Evolutionary conservation across 768 basidiomycete species (phyloP).

Genomic region (Mycena rosella): DNA sequence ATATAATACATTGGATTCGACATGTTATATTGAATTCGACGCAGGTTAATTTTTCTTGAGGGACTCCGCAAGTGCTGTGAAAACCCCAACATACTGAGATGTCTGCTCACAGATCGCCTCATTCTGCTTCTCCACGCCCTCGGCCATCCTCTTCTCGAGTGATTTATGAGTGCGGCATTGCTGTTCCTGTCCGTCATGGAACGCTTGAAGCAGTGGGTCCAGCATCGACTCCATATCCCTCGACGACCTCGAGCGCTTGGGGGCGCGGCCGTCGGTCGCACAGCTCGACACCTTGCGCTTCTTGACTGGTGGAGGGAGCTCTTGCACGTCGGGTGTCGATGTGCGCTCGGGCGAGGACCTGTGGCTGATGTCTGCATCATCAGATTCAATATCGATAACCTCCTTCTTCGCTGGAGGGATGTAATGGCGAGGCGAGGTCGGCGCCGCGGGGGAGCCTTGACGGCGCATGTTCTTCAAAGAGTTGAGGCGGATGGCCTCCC

Average conservation of each 20-base stretch:
- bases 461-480: constrained; percentile 1
- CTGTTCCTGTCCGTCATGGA: not conserved
- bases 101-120: not conserved
- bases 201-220: not conserved
- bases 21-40: no score
- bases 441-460: constrained; percentile 1
- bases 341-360: not conserved
- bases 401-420: not conserved
- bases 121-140: not conserved
- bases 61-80: not conserved
- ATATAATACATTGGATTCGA: no score
- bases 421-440: constrained; percentile 2
- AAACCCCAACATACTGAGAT: not conserved
- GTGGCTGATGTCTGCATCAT: no score
- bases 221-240: not conserved
- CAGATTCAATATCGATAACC: not conserved
- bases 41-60: not conserved
- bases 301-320: not conserved
- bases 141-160: not conserved
- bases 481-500: constrained; percentile 1
- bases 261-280: no score
- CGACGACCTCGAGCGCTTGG: no score
- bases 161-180: not conserved
- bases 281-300: no score
- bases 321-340: not conserved